These are phyloP conservation scores for Globisporangium emineosum DNA, from an alignment of 352 stramenopile genomes.

Conservation along the genomic window DNA sequence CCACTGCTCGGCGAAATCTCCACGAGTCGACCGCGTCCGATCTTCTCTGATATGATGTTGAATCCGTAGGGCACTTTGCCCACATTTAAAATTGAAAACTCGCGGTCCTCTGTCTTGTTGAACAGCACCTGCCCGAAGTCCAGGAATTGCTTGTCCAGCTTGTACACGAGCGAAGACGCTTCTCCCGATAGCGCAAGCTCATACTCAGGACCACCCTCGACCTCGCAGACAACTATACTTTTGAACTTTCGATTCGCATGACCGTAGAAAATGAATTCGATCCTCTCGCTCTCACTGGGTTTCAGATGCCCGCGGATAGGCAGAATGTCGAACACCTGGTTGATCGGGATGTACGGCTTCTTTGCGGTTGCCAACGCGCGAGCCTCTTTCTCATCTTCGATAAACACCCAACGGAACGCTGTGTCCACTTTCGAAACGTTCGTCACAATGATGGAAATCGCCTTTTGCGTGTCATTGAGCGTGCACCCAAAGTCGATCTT, in stretches of 20 bases:
- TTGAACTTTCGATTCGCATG: constrained; percentile 92
- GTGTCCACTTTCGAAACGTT: constrained; percentile 91
- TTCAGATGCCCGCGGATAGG: constrained; percentile 86
- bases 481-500: constrained; percentile 93
- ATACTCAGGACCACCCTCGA: constrained; percentile 93
- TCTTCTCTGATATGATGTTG: constrained; percentile 41
- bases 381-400: constrained; percentile 88
- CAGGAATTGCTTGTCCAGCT: constrained; percentile 86
- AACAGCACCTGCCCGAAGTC: constrained; percentile 95
- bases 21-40: constrained; percentile 47
- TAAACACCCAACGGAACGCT: constrained; percentile 91
- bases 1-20: constrained; percentile 79
- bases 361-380: constrained; percentile 50
- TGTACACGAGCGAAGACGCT: constrained; percentile 90
- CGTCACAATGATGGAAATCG: constrained; percentile 77
- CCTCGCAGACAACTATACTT: constrained; percentile 87
- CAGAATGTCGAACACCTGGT: constrained; percentile 94
- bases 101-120: constrained; percentile 90
- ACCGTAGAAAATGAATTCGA: constrained; percentile 94
- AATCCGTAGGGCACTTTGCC: constrained; percentile 92
- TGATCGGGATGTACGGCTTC: constrained; percentile 88
- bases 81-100: constrained; percentile 91
- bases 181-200: constrained; percentile 87
- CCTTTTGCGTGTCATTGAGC: constrained; percentile 94
- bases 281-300: constrained; percentile 86